phyloP scores from a whole-genome alignment of 768 basidiomycete species.

The Rhodocollybia butyracea region DNA sequence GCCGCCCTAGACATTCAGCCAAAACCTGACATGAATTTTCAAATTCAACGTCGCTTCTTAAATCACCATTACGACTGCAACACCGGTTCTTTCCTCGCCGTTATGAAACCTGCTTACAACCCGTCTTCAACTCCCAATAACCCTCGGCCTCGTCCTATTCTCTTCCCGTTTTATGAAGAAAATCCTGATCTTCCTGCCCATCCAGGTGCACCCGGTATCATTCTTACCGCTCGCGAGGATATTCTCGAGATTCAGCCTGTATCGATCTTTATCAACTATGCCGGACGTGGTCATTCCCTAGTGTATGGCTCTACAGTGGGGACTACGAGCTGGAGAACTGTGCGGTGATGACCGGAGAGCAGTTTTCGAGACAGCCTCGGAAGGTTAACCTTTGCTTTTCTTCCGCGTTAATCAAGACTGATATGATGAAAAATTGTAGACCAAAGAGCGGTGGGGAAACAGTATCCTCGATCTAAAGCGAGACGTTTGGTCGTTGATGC shows the following conservation, averaged over 20 bases:
- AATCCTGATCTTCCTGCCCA: constrained; percentile 1
- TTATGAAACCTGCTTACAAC: background rate
- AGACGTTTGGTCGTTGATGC: background rate
- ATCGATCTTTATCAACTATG: background rate
- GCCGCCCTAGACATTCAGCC: background rate
- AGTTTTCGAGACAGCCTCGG: background rate
- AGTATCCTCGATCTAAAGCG: background rate
- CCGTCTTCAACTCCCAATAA: background rate
- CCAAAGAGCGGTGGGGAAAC: background rate
- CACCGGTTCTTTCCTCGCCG: background rate
- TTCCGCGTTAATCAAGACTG: background rate
- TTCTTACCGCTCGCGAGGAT: background rate
- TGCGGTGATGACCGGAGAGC: background rate
- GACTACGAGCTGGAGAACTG: background rate
- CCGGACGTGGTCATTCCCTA: background rate
- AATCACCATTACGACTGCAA: background rate
- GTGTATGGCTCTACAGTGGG: constrained; percentile 3
- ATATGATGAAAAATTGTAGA: background rate
- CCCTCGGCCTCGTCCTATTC: background rate
- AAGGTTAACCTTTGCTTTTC: background rate
- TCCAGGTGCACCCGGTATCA: constrained; percentile 2
- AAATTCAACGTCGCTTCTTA: background rate
- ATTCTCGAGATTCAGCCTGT: background rate
- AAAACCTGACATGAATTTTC: background rate
- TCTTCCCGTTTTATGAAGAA: background rate